A percentile compares a stretch with the other conserved stretches of the same genome.
Evolutionary conservation across 495 filamentous ascomycete genomes (phyloP).

Genomic region (Annulohypoxylon maeteangense): DNA sequence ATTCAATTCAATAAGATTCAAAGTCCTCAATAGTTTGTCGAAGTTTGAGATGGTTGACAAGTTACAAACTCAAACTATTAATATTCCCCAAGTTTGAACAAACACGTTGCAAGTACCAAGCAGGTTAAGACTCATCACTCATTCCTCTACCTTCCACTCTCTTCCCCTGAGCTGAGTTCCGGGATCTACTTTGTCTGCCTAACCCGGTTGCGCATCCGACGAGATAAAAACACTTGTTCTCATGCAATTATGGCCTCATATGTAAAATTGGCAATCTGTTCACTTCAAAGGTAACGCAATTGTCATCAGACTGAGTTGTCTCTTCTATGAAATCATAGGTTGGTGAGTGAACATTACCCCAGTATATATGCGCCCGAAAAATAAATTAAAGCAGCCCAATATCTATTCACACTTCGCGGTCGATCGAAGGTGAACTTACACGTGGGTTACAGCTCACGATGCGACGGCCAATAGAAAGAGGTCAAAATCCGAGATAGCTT

Average conservation of each 20-base stretch:
- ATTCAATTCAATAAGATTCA: not conserved
- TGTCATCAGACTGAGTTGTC: not conserved
- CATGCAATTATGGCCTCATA: slow-evolving; percentile 3
- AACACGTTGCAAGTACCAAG: slow-evolving; percentile 25
- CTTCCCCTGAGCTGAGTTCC: not conserved
- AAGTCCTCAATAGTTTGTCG: not conserved
- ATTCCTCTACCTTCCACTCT: not conserved
- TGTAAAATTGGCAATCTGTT: slow-evolving; percentile 5
- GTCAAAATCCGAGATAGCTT: not conserved
- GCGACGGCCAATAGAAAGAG: not conserved
- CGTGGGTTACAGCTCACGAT: not conserved
- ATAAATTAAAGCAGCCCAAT: not conserved
- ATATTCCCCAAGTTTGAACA: slow-evolving; percentile 3
- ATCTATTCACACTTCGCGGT: not conserved
- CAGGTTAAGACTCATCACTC: slow-evolving; percentile 4
- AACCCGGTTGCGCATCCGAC: not conserved
- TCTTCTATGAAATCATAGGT: not conserved
- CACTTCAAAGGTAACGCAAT: not conserved
- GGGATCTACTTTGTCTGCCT: slow-evolving; percentile 32
- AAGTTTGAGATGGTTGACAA: not conserved
- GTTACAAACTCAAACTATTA: not conserved
- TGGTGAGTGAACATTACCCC: not conserved
- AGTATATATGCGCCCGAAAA: slow-evolving; percentile 3
- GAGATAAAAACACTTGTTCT: slow-evolving; percentile 19
- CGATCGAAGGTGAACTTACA: not conserved